These are phyloP conservation scores for Peziza echinospora DNA, from an alignment of 495 filamentous ascomycete genomes.

Conservation along the genomic window DNA sequence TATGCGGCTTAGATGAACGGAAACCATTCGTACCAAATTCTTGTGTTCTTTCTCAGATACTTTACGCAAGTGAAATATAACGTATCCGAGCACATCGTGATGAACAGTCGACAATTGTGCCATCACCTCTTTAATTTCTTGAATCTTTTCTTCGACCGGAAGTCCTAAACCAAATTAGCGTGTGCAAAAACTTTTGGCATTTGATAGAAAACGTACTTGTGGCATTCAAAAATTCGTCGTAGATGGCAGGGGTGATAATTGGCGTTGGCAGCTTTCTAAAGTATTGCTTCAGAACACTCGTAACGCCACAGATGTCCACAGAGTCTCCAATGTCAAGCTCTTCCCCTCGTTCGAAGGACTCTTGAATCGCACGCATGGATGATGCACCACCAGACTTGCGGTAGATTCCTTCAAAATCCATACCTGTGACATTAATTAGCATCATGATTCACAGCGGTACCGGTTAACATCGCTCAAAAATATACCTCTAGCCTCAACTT, in stretches of 20 bases:
- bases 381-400: constrained; percentile 84
- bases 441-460: too few species aligned
- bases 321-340: constrained; percentile 82
- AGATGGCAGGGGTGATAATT: constrained; percentile 78
- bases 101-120: constrained; percentile 60
- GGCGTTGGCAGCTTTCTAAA: constrained; percentile 86
- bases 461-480: neutral
- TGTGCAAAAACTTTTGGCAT: neutral
- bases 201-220: constrained; percentile 28
- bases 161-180: constrained; percentile 25
- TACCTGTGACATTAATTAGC: too few species aligned
- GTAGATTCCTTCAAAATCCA: constrained; percentile 97
- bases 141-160: constrained; percentile 36
- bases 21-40: constrained; percentile 36
- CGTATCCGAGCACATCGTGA: constrained; percentile 71
- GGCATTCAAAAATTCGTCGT: constrained; percentile 71
- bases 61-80: constrained; percentile 81
- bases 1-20: constrained; percentile 5
- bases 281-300: constrained; percentile 89
- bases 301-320: constrained; percentile 91
- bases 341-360: constrained; percentile 68
- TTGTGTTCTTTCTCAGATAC: constrained; percentile 63
- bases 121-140: constrained; percentile 45
- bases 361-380: constrained; percentile 66
- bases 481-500: constrained; percentile 88